phyloP scores from a whole-genome alignment of 2,329 filamentous ascomycete genomes.

The Paraphoma sp. region DNA sequence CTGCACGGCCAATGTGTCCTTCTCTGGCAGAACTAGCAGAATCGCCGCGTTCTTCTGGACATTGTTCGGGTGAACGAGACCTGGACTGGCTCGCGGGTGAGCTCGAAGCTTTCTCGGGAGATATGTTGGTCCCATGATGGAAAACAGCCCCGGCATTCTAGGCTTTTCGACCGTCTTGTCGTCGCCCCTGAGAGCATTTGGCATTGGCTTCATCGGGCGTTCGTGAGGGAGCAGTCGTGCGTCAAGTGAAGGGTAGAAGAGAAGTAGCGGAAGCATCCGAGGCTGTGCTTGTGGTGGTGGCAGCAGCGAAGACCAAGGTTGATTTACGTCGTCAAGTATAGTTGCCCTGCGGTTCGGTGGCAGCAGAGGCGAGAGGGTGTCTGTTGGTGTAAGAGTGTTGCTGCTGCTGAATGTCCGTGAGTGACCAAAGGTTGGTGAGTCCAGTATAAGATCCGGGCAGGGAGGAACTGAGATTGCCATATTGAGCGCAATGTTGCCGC shows the following conservation, averaged over 20 bases:
- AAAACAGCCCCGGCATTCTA: constrained; percentile 44
- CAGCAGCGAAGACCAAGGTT: constrained; percentile 47
- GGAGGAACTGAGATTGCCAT: constrained; percentile 47
- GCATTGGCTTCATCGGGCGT: constrained; percentile 44
- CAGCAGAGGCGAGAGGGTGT: constrained; percentile 36
- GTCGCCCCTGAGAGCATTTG: constrained; percentile 42
- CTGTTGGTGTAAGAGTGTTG: constrained; percentile 11
- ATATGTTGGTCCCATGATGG: constrained; percentile 51
- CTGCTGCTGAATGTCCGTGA: constrained; percentile 11
- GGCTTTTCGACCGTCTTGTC: constrained; percentile 37
- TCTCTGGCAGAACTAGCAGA: constrained; percentile 51
- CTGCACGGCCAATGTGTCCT: constrained; percentile 51
- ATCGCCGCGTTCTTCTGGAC: constrained; percentile 50
- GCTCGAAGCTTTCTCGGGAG: constrained; percentile 45
- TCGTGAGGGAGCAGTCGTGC: constrained; percentile 50
- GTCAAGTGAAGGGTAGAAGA: constrained; percentile 54
- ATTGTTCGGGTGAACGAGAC: constrained; percentile 41
- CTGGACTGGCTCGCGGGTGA: constrained; percentile 51
- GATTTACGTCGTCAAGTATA: constrained; percentile 36
- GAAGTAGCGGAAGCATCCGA: constrained; percentile 47
- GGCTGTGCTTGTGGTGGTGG: constrained; percentile 43
- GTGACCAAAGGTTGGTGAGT: constrained; percentile 11
- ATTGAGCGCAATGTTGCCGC: constrained; percentile 57
- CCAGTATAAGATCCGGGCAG: constrained; percentile 26
- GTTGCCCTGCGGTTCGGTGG: constrained; percentile 38